Percentiles rank a stretch among this genome's conserved stretches.
Evolutionary conservation across 2,329 filamentous ascomycete species (phyloP).

Genomic region (Xylaria sp.): DNA sequence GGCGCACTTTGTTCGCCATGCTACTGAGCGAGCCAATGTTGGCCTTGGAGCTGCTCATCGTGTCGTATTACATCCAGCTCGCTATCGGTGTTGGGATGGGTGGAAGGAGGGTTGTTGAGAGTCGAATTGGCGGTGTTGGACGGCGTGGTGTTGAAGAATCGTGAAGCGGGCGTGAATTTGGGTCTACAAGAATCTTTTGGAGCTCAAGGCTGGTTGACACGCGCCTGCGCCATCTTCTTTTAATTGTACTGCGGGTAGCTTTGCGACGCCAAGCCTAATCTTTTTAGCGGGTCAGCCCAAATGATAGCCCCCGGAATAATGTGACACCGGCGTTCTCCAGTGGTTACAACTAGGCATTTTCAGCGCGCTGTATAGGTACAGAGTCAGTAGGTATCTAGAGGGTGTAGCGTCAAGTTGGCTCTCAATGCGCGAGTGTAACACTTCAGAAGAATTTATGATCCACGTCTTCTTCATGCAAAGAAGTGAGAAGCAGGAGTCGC

Average conservation of each 20-base stretch:
- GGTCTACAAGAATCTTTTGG: conserved; percentile 32
- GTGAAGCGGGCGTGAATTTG: conserved; percentile 17
- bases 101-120: background rate
- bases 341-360: background rate
- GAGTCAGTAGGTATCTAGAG: background rate
- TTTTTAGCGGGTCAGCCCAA: background rate
- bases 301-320: background rate
- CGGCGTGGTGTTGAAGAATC: conserved; percentile 6
- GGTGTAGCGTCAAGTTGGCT: too few relatives aligned
- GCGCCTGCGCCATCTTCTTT: conserved; percentile 15
- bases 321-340: background rate
- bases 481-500: background rate
- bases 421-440: too few relatives aligned
- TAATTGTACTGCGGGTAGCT: background rate
- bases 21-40: conserved; percentile 41
- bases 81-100: background rate
- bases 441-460: too few relatives aligned
- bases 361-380: background rate
- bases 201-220: conserved; percentile 13
- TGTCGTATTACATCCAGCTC: conserved; percentile 23
- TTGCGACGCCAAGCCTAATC: background rate
- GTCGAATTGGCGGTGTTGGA: conserved; percentile 2
- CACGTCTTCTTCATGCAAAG: background rate
- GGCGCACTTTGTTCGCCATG: conserved; percentile 44
- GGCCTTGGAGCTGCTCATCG: conserved; percentile 36